These are phyloP conservation scores for Fomitopsis palustris DNA, from an alignment of 1,284 basidiomycete species.

Conservation along the genomic window DNA sequence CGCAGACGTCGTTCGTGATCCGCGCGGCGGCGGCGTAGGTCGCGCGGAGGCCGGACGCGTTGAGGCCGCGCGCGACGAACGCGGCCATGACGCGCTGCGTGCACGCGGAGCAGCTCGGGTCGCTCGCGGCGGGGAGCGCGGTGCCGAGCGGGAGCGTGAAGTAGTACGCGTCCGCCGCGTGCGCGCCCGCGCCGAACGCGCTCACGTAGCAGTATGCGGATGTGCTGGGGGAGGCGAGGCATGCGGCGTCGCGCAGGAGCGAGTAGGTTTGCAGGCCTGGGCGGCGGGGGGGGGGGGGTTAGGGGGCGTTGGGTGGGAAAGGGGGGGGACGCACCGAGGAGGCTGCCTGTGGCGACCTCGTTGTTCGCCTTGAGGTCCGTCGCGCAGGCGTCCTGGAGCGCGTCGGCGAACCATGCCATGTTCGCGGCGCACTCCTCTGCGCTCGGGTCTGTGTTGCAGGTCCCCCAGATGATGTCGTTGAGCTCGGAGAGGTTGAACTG, in stretches of 20 bases:
- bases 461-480: slow-evolving; percentile 73
- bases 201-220: slow-evolving; percentile 69
- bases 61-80: slow-evolving; percentile 32
- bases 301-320: slow-evolving; percentile 1
- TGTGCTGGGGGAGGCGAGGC: slow-evolving; percentile 47
- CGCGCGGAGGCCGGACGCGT: slow-evolving; percentile 31
- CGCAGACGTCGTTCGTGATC: slow-evolving; percentile 33
- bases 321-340: slow-evolving; percentile 42
- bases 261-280: slow-evolving; percentile 56
- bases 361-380: slow-evolving; percentile 52
- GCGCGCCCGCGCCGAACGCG: slow-evolving; percentile 39
- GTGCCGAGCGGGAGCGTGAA: slow-evolving; percentile 61
- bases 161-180: slow-evolving; percentile 61
- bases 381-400: slow-evolving; percentile 45
- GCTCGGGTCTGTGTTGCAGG: slow-evolving; percentile 59
- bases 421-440: slow-evolving; percentile 51
- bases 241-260: slow-evolving; percentile 54
- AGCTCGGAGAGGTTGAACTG: slow-evolving; percentile 60
- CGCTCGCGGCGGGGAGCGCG: slow-evolving; percentile 41
- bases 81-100: slow-evolving; percentile 49
- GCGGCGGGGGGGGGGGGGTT: background rate
- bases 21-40: slow-evolving; percentile 36
- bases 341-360: slow-evolving; percentile 43
- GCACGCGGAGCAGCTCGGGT: slow-evolving; percentile 56
- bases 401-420: slow-evolving; percentile 57